Evolutionary conservation across 495 filamentous ascomycete genomes (phyloP).

Genomic region (Penicillium dipodomyicola): DNA sequence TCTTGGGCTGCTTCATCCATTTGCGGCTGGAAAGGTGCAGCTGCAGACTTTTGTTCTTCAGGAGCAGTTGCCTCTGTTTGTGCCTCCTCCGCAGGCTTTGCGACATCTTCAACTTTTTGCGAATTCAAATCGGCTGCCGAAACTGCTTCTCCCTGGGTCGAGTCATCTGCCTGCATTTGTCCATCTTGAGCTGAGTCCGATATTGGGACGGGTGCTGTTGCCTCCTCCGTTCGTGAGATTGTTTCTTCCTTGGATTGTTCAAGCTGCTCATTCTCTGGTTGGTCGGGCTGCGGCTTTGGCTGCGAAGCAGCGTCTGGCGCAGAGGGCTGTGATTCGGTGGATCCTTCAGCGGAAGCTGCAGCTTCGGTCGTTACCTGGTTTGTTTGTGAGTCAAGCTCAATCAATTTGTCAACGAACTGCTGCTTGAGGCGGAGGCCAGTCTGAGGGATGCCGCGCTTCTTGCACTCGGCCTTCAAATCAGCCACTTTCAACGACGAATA

Average conservation of each 20-base stretch:
- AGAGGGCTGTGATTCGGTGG: conserved; percentile 15
- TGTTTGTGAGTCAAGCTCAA: conserved; percentile 40
- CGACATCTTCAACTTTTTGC: conserved; percentile 25
- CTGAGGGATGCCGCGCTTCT: conserved; percentile 49
- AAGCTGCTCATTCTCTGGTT: conserved; percentile 16
- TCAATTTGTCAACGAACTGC: conserved; percentile 46
- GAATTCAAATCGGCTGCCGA: conserved; percentile 20
- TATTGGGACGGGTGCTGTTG: neutral
- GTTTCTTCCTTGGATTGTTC: conserved; percentile 9
- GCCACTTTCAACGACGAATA: conserved; percentile 53
- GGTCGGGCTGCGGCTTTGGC: conserved; percentile 18
- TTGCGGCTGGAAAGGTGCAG: neutral
- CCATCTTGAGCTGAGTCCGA: neutral
- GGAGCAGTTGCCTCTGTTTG: neutral
- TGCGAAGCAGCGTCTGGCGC: conserved; percentile 13
- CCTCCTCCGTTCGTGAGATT: conserved; percentile 11
- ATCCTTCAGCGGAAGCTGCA: conserved; percentile 11
- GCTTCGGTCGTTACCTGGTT: conserved; percentile 5
- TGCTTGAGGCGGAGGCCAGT: conserved; percentile 52
- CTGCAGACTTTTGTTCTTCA: neutral
- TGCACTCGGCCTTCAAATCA: conserved; percentile 54
- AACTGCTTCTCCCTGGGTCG: conserved; percentile 10
- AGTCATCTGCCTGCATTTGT: conserved; percentile 3
- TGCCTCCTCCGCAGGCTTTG: conserved; percentile 9
- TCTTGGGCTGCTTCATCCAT: neutral